Conservation (phyloP, 768 basidiomycete species). For the Crassisporium funariophilum region DNA sequence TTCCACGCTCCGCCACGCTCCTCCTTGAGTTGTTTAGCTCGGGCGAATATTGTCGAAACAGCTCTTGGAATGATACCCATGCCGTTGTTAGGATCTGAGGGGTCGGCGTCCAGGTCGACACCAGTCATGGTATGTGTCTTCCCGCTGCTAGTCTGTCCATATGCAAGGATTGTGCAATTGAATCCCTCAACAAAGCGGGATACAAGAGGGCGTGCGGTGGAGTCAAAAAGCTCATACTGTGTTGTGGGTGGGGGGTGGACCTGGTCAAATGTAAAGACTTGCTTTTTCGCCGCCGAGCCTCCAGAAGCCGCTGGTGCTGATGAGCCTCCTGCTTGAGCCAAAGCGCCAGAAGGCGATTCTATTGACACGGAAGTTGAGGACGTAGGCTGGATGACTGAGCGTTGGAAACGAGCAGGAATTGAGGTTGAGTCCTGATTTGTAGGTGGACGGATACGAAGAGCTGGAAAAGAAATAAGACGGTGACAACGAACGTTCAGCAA, state of each 20-base stretch:
- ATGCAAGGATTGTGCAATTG: constrained; percentile 97
- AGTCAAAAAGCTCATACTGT: constrained; percentile 84
- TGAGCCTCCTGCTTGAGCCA: constrained; percentile 52
- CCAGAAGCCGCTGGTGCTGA: constrained; percentile 46
- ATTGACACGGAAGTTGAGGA: constrained; percentile 79
- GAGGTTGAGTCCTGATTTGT: constrained; percentile 81
- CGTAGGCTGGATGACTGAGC: constrained; percentile 79
- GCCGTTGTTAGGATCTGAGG: constrained; percentile 75
- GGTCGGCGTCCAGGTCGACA: constrained; percentile 85
- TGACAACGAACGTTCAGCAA: constrained; percentile 3
- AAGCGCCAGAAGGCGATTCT: constrained; percentile 63
- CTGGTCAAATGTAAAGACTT: constrained; percentile 90
- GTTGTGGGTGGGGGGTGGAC: constrained; percentile 86
- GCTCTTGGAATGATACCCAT: constrained; percentile 97
- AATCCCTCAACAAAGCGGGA: constrained; percentile 90
- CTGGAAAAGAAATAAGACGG: constrained; percentile 37
- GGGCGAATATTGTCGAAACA: constrained; percentile 83
- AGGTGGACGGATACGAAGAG: constrained; percentile 88
- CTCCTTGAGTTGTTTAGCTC: constrained; percentile 74
- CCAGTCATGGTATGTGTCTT: constrained; percentile 99
- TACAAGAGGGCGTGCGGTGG: constrained; percentile 83
- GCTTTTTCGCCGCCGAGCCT: constrained; percentile 67
- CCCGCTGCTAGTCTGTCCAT: constrained; percentile 96
- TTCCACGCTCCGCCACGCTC: constrained; percentile 77
- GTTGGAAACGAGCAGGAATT: constrained; percentile 94